These are phyloP conservation scores for Nitzschia inconspicua DNA, from an alignment of 108 stramenopile species.

Conservation along the genomic window DNA sequence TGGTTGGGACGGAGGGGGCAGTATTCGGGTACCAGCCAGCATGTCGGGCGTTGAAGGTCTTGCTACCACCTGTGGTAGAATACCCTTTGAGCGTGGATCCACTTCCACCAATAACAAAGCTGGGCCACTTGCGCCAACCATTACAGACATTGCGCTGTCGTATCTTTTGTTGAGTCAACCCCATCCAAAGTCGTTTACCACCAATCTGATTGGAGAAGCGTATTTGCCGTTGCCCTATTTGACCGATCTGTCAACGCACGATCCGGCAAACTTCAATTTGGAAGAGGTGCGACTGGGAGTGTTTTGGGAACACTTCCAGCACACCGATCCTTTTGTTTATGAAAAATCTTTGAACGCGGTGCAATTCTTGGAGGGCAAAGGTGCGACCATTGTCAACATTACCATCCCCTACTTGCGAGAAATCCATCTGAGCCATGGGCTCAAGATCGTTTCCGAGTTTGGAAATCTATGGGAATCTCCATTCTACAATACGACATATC, in stretches of 20 bases:
- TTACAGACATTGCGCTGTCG: slow-evolving; percentile 13
- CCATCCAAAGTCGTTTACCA: not conserved
- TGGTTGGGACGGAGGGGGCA: slow-evolving; percentile 74
- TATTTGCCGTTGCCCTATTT: not conserved
- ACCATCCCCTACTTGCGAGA: slow-evolving; percentile 44
- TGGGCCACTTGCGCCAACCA: slow-evolving; percentile 32
- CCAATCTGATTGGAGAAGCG: not conserved
- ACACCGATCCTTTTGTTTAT: slow-evolving; percentile 19
- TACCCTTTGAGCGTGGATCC: not conserved
- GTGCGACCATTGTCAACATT: slow-evolving; percentile 47
- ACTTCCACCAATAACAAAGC: slow-evolving; percentile 25
- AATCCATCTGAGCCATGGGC: slow-evolving; percentile 45
- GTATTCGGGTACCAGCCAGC: slow-evolving; percentile 58
- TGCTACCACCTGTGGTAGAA: not conserved
- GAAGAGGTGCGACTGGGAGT: slow-evolving; percentile 33
- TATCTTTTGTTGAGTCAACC: not conserved
- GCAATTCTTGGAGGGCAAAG: slow-evolving; percentile 10
- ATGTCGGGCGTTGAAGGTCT: slow-evolving; percentile 57
- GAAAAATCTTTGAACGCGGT: slow-evolving; percentile 11
- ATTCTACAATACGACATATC: slow-evolving; percentile 12
- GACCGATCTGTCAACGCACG: not conserved
- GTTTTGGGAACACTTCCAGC: slow-evolving; percentile 37
- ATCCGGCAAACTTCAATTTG: not conserved
- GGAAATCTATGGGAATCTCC: slow-evolving; percentile 23
- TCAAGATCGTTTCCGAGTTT: slow-evolving; percentile 54